phyloP scores from a whole-genome alignment of 1,284 basidiomycete species.

The Takashimella tepidaria region DNA sequence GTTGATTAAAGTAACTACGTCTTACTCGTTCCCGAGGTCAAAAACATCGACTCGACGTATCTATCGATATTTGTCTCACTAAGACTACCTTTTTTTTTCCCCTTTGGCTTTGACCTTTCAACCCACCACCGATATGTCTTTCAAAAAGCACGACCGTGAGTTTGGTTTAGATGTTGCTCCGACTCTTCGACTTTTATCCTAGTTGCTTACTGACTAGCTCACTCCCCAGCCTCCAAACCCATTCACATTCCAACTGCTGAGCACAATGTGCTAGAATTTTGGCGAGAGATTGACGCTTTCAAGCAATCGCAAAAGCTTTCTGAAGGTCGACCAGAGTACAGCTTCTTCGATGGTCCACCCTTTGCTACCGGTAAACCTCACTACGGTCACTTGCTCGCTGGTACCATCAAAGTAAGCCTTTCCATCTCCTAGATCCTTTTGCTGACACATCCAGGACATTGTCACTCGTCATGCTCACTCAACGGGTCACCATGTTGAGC shows the following conservation, averaged over 20 bases:
- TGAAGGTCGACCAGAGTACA: conserved; percentile 78
- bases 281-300: conserved; percentile 98
- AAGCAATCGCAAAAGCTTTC: conserved; percentile 88
- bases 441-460: conserved; percentile 63
- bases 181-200: conserved; percentile 4
- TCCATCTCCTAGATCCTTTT: too few relatives aligned
- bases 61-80: neutral
- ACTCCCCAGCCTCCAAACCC: conserved; percentile 42
- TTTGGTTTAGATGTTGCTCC: conserved; percentile 12
- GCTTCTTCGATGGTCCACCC: conserved; percentile 97
- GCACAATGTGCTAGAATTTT: conserved; percentile 84
- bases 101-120: neutral
- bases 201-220: conserved; percentile 4
- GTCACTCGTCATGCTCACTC: conserved; percentile 92
- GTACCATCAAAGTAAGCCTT: conserved; percentile 82
- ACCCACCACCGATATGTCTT: conserved; percentile 54
- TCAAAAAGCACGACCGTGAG: conserved; percentile 67
- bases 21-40: neutral
- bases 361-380: conserved; percentile 97
- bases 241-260: conserved; percentile 92
- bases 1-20: too few relatives aligned
- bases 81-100: neutral
- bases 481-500: conserved; percentile 88
- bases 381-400: conserved; percentile 75
- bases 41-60: neutral